Conservation (phyloP, 2,329 filamentous ascomycete species). For the Monosporascus cannonballus region DNA sequence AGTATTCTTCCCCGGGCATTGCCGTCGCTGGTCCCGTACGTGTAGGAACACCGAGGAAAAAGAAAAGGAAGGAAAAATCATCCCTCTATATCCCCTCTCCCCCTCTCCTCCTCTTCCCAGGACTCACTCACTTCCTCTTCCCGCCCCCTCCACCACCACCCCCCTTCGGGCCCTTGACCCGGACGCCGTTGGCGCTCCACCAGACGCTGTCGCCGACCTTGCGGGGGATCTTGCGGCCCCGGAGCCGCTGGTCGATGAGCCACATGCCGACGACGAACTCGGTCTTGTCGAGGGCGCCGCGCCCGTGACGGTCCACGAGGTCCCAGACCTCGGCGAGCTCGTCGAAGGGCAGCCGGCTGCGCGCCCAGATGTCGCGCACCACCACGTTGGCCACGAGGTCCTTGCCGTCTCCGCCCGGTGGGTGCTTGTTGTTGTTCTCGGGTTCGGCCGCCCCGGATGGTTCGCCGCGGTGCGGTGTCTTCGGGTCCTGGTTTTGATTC, state of each 20-base stretch:
- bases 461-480: too few species aligned
- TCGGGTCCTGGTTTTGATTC: slow-evolving; percentile 3
- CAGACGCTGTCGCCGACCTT: slow-evolving; percentile 70
- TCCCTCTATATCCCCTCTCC: background rate
- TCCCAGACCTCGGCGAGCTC: slow-evolving; percentile 73
- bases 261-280: slow-evolving; percentile 82
- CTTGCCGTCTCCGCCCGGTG: slow-evolving; percentile 20
- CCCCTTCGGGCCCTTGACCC: slow-evolving; percentile 21
- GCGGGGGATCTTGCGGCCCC: slow-evolving; percentile 69
- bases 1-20: too few species aligned
- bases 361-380: slow-evolving; percentile 67
- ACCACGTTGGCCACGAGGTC: slow-evolving; percentile 61
- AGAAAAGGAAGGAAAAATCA: background rate
- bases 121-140: background rate
- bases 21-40: too few species aligned
- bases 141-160: background rate
- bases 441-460: too few species aligned
- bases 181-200: slow-evolving; percentile 55
- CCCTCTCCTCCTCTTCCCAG: background rate
- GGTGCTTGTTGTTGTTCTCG: too few species aligned
- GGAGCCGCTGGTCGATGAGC: slow-evolving; percentile 75
- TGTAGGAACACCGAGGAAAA: too few species aligned
- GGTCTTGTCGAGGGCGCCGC: slow-evolving; percentile 54
- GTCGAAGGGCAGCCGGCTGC: slow-evolving; percentile 60
- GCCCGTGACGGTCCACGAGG: slow-evolving; percentile 54